These are phyloP conservation scores for Filobasidium uniguttulatum DNA, from an alignment of 1,284 basidiomycete species.

Conservation along the genomic window DNA sequence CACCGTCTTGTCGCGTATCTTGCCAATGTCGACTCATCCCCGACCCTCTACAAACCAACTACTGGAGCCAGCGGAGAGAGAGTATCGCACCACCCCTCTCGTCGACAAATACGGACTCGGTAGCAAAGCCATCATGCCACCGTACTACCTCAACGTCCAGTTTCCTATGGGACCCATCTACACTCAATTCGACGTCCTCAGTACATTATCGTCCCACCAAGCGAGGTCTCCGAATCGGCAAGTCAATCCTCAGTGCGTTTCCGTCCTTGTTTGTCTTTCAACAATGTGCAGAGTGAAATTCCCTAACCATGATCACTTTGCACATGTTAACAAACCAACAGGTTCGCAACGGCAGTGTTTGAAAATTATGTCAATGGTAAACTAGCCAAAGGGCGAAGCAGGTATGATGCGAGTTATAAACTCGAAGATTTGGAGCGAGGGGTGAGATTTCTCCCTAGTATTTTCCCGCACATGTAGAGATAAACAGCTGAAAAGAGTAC, in stretches of 20 bases:
- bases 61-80: no score
- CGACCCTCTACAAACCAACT: no score
- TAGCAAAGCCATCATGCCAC: no score
- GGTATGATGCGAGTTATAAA: slow-evolving; percentile 8
- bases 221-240: slow-evolving; percentile 2
- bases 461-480: no score
- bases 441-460: slow-evolving; percentile 8
- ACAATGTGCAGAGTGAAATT: neutral
- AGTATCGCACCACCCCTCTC: no score
- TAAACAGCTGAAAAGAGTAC: no score
- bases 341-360: slow-evolving; percentile 13
- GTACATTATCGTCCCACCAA: slow-evolving; percentile 2
- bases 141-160: no score
- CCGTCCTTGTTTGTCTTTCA: neutral
- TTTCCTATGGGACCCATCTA: neutral
- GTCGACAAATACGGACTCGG: no score
- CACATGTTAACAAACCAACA: no score
- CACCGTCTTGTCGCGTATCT: no score
- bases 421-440: slow-evolving; percentile 14
- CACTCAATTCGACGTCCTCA: slow-evolving; percentile 9
- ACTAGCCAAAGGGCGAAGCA: slow-evolving; percentile 8
- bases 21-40: no score
- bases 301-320: no score
- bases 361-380: slow-evolving; percentile 8
- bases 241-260: slow-evolving; percentile 2